These are phyloP conservation scores for Calonectria leucothoes DNA, from an alignment of 2,329 filamentous ascomycete genomes.

Conservation along the genomic window DNA sequence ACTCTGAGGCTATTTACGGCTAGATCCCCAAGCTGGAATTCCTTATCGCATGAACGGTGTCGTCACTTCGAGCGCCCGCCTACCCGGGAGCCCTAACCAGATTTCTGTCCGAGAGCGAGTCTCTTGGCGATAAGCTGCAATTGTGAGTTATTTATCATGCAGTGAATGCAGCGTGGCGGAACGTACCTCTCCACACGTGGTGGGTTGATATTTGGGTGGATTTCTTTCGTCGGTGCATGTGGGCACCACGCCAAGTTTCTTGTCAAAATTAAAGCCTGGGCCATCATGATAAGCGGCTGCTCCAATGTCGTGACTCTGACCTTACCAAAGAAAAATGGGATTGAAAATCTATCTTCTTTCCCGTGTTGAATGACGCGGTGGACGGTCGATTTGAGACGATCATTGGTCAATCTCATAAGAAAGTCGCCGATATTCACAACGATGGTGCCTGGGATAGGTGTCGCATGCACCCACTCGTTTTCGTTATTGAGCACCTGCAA, in stretches of 20 bases:
- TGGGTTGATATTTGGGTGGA: not conserved
- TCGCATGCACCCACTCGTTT: conserved; percentile 38
- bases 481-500: conserved; percentile 37
- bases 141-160: not conserved
- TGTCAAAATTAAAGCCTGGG: not conserved
- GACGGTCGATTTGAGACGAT: conserved; percentile 44
- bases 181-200: not conserved
- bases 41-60: too few species aligned
- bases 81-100: not conserved
- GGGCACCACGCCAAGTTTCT: not conserved
- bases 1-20: not conserved
- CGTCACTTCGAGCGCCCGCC: not conserved
- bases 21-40: not conserved
- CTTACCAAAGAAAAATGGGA: conserved; percentile 68
- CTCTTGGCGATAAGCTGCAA: not conserved
- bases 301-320: conserved; percentile 30
- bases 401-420: conserved; percentile 40
- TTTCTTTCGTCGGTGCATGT: not conserved
- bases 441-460: conserved; percentile 36
- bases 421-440: conserved; percentile 44
- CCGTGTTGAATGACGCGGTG: conserved; percentile 61
- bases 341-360: conserved; percentile 57
- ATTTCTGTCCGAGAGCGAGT: not conserved
- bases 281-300: not conserved
- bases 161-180: not conserved